Evolutionary conservation across 306 rosid species (phyloP), one percentile per base, ranked within the genome.

Genomic region (Castanea mollissima): DNA sequence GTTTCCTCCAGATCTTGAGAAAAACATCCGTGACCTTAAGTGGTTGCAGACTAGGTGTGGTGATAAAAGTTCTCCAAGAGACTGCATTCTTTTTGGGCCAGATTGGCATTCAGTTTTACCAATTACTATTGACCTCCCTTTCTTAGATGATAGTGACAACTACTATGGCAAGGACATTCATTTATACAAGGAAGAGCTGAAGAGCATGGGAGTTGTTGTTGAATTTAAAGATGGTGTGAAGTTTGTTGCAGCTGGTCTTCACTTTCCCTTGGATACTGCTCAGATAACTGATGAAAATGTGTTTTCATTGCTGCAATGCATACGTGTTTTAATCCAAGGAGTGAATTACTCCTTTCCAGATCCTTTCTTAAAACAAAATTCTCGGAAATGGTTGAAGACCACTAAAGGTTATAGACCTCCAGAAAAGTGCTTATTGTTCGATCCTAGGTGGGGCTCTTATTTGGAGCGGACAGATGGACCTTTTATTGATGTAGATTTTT

Each of bases 311-410:
- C 76, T 93, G 73, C 81, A 88, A 14, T 89, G 93, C 85, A 73
- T 91, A 29, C 83, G 63, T 0, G 55, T 58, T 21, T 78, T 70
- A 6, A 27, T 54, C 56, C 81, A 5, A 71, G 41, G 76, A 77
- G 51, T 35, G 32, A 67, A 2, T 13, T n/a, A 69, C 55, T 0
- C 76, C 25, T 73, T 87, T 59, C 80, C 83, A 3, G 89, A 78
- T 0, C 83, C 55, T 55, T 86, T 88, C 65, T 31, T 9, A 3
- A 38, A 73, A 51, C 85, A 69, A 69, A 75, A 87, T 69, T 89
- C 92, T 15, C 32, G 5, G 69, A 29, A 73, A 29, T 91, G 98
- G 94, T 72, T 93, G 79, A 91, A 85, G 92, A 90, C 98, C 1
- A 63, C 78, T 74, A 78, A 60, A 68, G 97, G 93, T 62, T 89